phyloP scores from a whole-genome alignment of 129 eudicot genomes.

The Glebionis coronaria region DNA sequence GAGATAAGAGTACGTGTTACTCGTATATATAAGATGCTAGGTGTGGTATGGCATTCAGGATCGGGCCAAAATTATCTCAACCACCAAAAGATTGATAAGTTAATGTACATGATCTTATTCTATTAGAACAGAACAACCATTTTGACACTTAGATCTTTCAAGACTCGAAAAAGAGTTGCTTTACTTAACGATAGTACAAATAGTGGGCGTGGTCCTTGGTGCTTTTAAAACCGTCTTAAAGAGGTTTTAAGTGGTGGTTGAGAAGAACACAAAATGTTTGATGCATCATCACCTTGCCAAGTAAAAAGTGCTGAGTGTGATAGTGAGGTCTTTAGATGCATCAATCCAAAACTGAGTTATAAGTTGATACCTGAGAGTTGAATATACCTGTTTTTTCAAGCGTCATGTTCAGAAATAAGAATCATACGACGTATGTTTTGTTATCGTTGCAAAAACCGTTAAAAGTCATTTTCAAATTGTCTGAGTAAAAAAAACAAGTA shows the following conservation, averaged over 20 bases:
- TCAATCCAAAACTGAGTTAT: no score
- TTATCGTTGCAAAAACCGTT: no score
- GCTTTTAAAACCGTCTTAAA: conserved; percentile 24
- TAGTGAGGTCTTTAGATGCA: no score
- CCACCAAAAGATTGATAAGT: neutral
- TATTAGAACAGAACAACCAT: conserved; percentile 2
- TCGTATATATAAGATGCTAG: conserved; percentile 23
- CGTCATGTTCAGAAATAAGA: neutral
- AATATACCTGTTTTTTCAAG: no score
- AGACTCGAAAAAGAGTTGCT: neutral
- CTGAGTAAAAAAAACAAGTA: no score
- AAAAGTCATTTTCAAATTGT: no score
- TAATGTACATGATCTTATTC: neutral
- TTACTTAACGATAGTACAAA: conserved; percentile 17
- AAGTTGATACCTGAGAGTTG: no score
- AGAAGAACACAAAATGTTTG: conserved; percentile 22
- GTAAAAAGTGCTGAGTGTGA: no score
- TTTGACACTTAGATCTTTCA: neutral
- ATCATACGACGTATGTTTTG: no score
- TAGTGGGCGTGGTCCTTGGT: conserved; percentile 29
- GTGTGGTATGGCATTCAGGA: neutral
- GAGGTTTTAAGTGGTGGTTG: conserved; percentile 26
- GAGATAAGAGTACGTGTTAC: neutral
- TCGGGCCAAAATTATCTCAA: neutral
- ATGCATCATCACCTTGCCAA: conserved; percentile 13